Evolutionary conservation across 176 grass and related monocot genomes (phyloP).

Genomic region (Aegilops bicornis): DNA sequence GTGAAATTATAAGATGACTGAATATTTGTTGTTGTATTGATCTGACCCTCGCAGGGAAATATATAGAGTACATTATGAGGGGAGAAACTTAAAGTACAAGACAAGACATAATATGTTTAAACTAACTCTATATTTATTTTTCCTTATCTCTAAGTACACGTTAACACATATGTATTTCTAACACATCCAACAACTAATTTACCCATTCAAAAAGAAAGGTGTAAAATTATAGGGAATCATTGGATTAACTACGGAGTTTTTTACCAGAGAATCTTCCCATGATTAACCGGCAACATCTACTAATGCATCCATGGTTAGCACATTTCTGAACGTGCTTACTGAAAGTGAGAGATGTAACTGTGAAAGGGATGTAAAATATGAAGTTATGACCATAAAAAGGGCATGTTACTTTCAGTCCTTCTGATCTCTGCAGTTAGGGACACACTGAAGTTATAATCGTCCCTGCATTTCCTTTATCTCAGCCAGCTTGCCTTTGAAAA

Average conservation of each 20-base stretch:
- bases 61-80: too few relatives aligned
- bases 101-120: too few relatives aligned
- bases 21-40: too few relatives aligned
- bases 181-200: background rate
- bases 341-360: background rate
- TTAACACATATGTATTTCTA: too few relatives aligned
- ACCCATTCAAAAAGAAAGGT: background rate
- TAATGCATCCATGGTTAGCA: background rate
- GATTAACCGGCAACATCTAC: background rate
- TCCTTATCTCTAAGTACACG: too few relatives aligned
- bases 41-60: too few relatives aligned
- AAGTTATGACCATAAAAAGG: background rate
- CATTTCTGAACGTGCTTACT: background rate
- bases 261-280: background rate
- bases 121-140: too few relatives aligned
- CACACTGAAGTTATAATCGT: background rate
- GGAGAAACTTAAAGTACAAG: too few relatives aligned
- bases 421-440: background rate
- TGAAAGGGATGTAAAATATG: conserved; percentile 16
- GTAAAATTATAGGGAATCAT: background rate
- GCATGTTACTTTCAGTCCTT: background rate
- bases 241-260: background rate
- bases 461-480: background rate
- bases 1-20: too few relatives aligned
- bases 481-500: background rate